These are phyloP conservation scores for Oryza nivara DNA, from an alignment of 176 grass and related monocot species.

Conservation along the genomic window DNA sequence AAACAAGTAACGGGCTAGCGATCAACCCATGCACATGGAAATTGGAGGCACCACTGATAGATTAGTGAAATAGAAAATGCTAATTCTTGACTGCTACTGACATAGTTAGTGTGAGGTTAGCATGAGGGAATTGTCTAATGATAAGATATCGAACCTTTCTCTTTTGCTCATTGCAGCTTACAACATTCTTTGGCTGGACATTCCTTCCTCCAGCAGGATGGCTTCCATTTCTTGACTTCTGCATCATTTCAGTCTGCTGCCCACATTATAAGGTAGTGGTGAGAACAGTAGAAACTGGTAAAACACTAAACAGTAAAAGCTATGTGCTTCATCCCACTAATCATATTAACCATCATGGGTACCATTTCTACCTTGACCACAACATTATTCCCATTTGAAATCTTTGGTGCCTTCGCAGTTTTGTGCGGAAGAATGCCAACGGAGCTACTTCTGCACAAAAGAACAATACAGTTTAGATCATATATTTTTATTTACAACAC, in stretches of 20 bases:
- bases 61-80: not conserved
- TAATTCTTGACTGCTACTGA: no score
- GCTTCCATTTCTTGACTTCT: constrained; percentile 25
- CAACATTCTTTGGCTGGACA: not conserved
- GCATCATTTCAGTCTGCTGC: constrained; percentile 33
- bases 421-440: constrained; percentile 14
- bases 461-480: constrained; percentile 11
- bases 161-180: constrained; percentile 31
- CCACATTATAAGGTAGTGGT: not conserved
- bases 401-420: constrained; percentile 36
- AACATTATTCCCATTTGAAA: constrained; percentile 27
- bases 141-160: constrained; percentile 40
- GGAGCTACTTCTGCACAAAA: constrained; percentile 49
- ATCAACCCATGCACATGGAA: not conserved
- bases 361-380: constrained; percentile 41
- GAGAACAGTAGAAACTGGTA: not conserved
- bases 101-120: not conserved
- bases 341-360: not conserved
- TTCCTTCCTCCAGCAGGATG: constrained; percentile 28
- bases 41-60: not conserved
- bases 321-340: not conserved
- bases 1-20: not conserved
- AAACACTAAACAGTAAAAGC: not conserved
- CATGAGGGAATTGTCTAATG: not conserved
- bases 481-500: not conserved